Base-by-base conservation (phyloP, 768 basidiomycete species). In the Cystofilobasidium macerans region DNA sequence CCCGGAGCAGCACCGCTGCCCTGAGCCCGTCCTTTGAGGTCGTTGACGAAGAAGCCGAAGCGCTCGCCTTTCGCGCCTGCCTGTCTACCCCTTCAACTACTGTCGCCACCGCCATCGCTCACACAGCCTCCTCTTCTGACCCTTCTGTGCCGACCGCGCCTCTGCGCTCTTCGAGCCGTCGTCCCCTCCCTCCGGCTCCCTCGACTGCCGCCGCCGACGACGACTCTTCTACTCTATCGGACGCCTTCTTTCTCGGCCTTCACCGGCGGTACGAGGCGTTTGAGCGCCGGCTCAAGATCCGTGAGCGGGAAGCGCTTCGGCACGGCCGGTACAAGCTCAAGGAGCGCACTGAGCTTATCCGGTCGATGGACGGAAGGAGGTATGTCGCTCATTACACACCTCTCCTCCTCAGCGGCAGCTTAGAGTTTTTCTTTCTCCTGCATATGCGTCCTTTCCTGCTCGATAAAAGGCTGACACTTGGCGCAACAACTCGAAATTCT, bases 181-280 rank as follows among this genome's bases (percentile, higher is more conserved):
- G 22, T 22, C 61, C 30, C 9, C 24, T 14, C 28, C 24, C 40
- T 40, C 45, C 30, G 22, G 18, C 30, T 4, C 18, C 45, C 13
- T 7, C 22, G 30, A 9, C 40, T 30, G 32, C 33, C 33, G 22
- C 24, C 32, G 16, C 40, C 13, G 14, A 28, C 18, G 22, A n/a
- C n/a, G 42, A 66, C 57, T 16, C 30, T 7, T 32, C 40, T 8
- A 56, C 45, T 20, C 62, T 60, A 24, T 35, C 32, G 33, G 62
- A 68, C 48, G 61, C 42, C n/a, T 61, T 59, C 56, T 68, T 58
- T 48, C 26, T 22, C 13, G 45, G 43, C 16, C 67, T 68, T 1
- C 67, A 68, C 62, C 57, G 58, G 48, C 62, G 62, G 58, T 68
- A 68, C 35, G 67, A 68, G 62, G 56, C 62, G 47, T 68, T 68